Base-by-base conservation (phyloP, 2,329 filamentous ascomycete species). In the Calonectria crousiana region DNA sequence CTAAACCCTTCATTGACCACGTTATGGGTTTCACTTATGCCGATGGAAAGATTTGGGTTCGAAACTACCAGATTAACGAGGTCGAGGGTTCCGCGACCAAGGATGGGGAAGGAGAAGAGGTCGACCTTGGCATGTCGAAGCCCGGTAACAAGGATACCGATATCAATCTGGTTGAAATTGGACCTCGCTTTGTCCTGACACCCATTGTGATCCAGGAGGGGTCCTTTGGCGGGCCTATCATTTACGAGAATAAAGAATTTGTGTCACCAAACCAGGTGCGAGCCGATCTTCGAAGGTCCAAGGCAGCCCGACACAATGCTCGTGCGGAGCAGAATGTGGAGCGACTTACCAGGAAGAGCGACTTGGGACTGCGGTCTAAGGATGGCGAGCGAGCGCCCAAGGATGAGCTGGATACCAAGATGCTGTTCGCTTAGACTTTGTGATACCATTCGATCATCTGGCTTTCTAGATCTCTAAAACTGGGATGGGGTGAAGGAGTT, bases 211-310 rank as follows among this genome's bases (percentile, higher is more conserved):
- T 98, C 78, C 92, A 98, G 80, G 97, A 99, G 84, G 95, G 95
- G 53, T 96, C 94, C 75, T 98, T 99, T 80, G 96, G 96, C 69
- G 97, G 97, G 0, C 96, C 97, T 4, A 95, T 98, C 77, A 97
- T 99, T 82, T 99, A 98, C 87, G 95, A 98, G 89, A 98, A 98
- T 88, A 97, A 95, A 89, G 94, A 98, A 84, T 99, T 98, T 81
- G 95, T 99, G 69, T 97, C 94, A 78, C 97, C 97, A 13, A 99
- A 99, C 90, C 95, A 98, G 86, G 92, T 98, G 77, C 90, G 97
- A 78, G 89, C 95, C 51, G 97, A 98, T 77, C 85, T 98, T 79
- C 90, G 95, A 79, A 88, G 92, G 85, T 89, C 90, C 79, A 95
- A 95, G 88, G 95, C 96, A 0, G 90, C 92, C 64, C 92, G 92